Percentiles rank a stretch among this genome's conserved stretches.
Evolutionary conservation across 192 early-diverging fungal species (phyloP).

Genomic region (Coemansia sp.): DNA sequence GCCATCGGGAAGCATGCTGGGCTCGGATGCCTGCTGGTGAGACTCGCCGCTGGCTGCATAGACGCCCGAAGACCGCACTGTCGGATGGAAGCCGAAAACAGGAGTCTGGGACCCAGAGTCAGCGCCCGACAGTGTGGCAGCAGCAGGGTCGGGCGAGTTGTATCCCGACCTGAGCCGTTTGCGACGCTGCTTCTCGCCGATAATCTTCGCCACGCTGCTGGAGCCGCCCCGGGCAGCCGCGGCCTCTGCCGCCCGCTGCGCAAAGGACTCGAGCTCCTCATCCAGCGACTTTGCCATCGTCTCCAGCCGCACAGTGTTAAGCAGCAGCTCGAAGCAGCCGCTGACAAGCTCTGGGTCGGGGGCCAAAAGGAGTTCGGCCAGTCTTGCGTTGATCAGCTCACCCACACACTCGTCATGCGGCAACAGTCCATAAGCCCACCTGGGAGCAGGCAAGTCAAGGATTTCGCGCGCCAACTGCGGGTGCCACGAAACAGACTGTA

Average conservation of each 20-base stretch:
- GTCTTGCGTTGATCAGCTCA: constrained; percentile 29
- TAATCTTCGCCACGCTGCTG: background rate
- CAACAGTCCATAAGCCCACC: constrained; percentile 6
- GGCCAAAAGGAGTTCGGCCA: constrained; percentile 40
- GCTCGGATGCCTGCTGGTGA: constrained; percentile 13
- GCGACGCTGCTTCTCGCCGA: constrained; percentile 12
- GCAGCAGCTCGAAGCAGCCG: constrained; percentile 45
- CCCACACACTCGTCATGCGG: constrained; percentile 18
- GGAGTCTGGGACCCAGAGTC: constrained; percentile 48
- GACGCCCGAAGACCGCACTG: constrained; percentile 9
- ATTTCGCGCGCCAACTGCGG: constrained; percentile 52
- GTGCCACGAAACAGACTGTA: constrained; percentile 49
- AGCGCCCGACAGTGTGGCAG: constrained; percentile 16
- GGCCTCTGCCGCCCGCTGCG: constrained; percentile 2
- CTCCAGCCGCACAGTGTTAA: constrained; percentile 50
- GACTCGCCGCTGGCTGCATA: background rate
- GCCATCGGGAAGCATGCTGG: constrained; percentile 46
- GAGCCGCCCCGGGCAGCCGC: background rate
- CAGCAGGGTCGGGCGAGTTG: background rate
- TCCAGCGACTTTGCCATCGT: constrained; percentile 45
- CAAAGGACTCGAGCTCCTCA: constrained; percentile 38
- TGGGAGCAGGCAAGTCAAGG: constrained; percentile 33
- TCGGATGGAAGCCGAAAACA: constrained; percentile 27
- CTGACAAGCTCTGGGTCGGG: constrained; percentile 38
- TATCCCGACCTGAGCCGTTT: background rate